Conservation (phyloP, 129 eudicot genomes). For the Flaveria robusta region DNA sequence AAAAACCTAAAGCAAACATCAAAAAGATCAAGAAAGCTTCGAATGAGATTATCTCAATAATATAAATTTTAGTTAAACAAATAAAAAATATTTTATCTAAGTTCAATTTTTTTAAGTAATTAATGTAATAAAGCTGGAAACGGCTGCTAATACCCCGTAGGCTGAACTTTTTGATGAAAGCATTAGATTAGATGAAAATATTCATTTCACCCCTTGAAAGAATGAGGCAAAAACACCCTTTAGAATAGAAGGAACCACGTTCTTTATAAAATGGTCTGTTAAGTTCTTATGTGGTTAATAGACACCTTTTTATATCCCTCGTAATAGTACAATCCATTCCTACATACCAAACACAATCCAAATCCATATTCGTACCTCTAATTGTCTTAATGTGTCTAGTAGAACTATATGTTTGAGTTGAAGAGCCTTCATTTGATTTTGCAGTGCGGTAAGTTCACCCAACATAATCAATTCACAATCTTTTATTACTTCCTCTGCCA, state of each 20-base stretch:
- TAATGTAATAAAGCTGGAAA: background rate
- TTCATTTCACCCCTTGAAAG: background rate
- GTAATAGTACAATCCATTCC: background rate
- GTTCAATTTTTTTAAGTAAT: background rate
- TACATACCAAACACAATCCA: background rate
- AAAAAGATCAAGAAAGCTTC: background rate
- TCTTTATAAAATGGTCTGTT: background rate
- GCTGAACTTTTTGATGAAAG: background rate
- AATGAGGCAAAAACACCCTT: background rate
- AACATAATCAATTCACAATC: constrained; percentile 96
- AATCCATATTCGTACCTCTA: constrained; percentile 62
- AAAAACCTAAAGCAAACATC: background rate
- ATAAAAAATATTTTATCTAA: background rate
- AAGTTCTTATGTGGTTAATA: background rate
- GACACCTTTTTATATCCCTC: background rate
- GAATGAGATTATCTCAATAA: background rate
- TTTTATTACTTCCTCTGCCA: constrained; percentile 64
- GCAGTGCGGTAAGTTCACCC: constrained; percentile 68
- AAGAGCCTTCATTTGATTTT: constrained; percentile 75
- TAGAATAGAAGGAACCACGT: background rate
- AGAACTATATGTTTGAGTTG: constrained; percentile 82
- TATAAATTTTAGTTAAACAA: background rate
- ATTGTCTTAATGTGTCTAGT: constrained; percentile 73
- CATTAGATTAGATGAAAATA: background rate
- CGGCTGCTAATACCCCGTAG: too few species aligned